Percentiles rank a stretch among this genome's conserved stretches.
These are phyloP conservation scores for Davidsoniella virescens DNA, from an alignment of 2,329 filamentous ascomycete genomes.

Conservation along the genomic window DNA sequence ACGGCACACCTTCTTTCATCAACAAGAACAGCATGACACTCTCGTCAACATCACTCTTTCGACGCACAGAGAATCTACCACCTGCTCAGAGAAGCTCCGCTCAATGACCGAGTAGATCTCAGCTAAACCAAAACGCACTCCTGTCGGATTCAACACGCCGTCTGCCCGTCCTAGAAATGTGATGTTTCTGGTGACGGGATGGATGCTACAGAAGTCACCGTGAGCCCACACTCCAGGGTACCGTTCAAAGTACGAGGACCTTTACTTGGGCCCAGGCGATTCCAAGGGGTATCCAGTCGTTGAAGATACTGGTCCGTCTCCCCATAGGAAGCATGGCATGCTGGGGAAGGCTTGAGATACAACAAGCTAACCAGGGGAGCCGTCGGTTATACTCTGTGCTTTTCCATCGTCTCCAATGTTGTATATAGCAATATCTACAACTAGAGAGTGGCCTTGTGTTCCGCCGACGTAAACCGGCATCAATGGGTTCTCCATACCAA, in stretches of 20 bases:
- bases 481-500: slow-evolving; percentile 50
- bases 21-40: slow-evolving; percentile 38
- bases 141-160: slow-evolving; percentile 64
- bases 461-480: slow-evolving; percentile 43
- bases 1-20: slow-evolving; percentile 38
- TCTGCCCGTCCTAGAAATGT: slow-evolving; percentile 57
- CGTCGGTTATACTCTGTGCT: slow-evolving; percentile 31
- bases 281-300: not conserved
- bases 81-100: slow-evolving; percentile 40
- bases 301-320: slow-evolving; percentile 26
- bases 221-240: slow-evolving; percentile 63
- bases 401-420: slow-evolving; percentile 34
- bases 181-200: slow-evolving; percentile 50
- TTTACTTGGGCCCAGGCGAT: slow-evolving; percentile 39
- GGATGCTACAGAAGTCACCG: slow-evolving; percentile 60
- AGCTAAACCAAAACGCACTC: slow-evolving; percentile 62
- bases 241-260: slow-evolving; percentile 42
- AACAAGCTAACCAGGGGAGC: slow-evolving; percentile 60
- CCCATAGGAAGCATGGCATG: slow-evolving; percentile 52
- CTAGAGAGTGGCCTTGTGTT: slow-evolving; percentile 33
- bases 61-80: slow-evolving; percentile 63
- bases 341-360: slow-evolving; percentile 58
- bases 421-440: slow-evolving; percentile 39
- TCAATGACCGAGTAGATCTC: slow-evolving; percentile 68
- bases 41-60: slow-evolving; percentile 40